Base-by-base conservation (phyloP, 2,329 filamentous ascomycete species). In the Bipolaris gigantea region DNA sequence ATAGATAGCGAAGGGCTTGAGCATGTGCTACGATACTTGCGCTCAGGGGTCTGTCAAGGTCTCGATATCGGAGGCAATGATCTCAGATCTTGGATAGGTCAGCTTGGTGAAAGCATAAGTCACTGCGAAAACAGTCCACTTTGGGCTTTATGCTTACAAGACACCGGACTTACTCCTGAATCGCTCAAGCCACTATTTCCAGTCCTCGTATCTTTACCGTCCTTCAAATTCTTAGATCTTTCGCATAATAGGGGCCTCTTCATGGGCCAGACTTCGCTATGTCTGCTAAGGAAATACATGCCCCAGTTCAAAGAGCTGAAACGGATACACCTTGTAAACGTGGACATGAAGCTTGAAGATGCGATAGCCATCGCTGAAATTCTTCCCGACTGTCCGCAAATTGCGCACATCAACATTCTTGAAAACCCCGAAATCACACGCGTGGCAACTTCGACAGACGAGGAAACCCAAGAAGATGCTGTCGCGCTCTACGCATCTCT, bases 401-500 rank as follows among this genome's bases (percentile, higher is more conserved):
- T 99, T 32, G 92, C 92, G 7, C 93, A 97, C 75, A 81, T 99
- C 60, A 94, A 88, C 67, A 83, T 97, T 3, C 77, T 96, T 35
- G 89, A 94, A 62, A 99, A 99, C 65, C 81, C 85, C 0, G 82
- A 86, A 56, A 78, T 97, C 4, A 79, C 83, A 19, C 83, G 83
- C 42, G 81, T 96, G 21, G 88, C 91, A 5, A 83, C 85, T 56
- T 89, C 91, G 0, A 89, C 82, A 46, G 89, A 90, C 5, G 90
- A 94, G 64, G 86, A 86, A 52, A 83, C 81, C 1, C 91, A 97
- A 73, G 93, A 97, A 75, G 93, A 97, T 75, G 93, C 94, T 0
- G 96, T 90, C 65, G 94, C 94, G 1, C 77, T 97, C 6, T 97
- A 96, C 71, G 92, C 94, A 1, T 96, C 92, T 2, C 81, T 97